These are phyloP conservation scores for Yarrowia porcina DNA, from an alignment of 805 yeast genomes.

Conservation along the genomic window DNA sequence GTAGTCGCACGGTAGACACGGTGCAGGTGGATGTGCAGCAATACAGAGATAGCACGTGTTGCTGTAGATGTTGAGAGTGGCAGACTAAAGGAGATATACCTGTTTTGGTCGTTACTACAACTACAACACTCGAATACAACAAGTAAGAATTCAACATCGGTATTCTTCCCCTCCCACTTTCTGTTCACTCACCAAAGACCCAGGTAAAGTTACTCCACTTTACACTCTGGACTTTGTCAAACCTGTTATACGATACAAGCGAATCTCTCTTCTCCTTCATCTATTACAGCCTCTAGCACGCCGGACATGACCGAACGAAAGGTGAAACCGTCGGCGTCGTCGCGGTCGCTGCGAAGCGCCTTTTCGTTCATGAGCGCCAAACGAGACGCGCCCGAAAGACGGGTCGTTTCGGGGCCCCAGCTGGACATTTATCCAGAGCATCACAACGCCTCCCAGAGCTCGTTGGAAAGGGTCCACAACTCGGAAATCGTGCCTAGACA, in stretches of 20 bases:
- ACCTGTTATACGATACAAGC: not conserved
- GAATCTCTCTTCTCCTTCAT: too few relatives aligned
- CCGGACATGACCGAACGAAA: not conserved
- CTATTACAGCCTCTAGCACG: not conserved
- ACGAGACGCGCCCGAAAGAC: not conserved
- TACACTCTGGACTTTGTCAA: not conserved
- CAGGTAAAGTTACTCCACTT: not conserved
- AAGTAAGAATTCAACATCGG: too few relatives aligned
- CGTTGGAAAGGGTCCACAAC: not conserved
- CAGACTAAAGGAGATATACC: too few relatives aligned
- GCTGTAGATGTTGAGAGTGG: too few relatives aligned
- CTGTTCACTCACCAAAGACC: too few relatives aligned
- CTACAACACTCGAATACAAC: too few relatives aligned
- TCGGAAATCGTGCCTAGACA: not conserved
- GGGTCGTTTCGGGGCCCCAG: not conserved
- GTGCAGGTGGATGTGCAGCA: too few relatives aligned
- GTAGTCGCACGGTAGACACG: too few relatives aligned
- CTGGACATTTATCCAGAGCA: constrained; percentile 1
- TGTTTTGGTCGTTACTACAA: too few relatives aligned
- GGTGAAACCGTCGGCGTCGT: constrained; percentile 21
- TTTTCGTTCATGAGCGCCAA: constrained; percentile 18
- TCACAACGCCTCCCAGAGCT: not conserved
- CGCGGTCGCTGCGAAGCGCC: constrained; percentile 12
- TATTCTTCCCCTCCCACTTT: too few relatives aligned
- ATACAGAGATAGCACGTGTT: too few relatives aligned